These are phyloP conservation scores for Neurospora crassa DNA, from an alignment of 2,329 filamentous ascomycete genomes.

Conservation along the genomic window DNA sequence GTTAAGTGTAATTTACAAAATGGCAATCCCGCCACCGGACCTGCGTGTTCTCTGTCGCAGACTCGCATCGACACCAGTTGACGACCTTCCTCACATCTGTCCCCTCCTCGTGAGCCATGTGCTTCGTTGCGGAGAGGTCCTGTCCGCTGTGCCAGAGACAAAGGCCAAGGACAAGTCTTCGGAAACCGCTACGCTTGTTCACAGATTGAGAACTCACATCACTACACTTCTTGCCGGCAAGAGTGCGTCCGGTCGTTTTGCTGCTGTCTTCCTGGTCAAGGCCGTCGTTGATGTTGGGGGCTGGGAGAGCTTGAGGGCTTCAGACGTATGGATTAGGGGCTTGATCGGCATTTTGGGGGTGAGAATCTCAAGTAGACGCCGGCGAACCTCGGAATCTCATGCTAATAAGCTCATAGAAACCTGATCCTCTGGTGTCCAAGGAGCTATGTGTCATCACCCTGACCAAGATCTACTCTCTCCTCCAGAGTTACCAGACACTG, in stretches of 20 bases:
- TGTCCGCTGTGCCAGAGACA: constrained; percentile 54
- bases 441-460: constrained; percentile 68
- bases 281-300: constrained; percentile 73
- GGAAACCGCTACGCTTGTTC: constrained; percentile 60
- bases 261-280: constrained; percentile 71
- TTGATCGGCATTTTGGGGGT: constrained; percentile 67
- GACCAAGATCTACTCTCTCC: constrained; percentile 73
- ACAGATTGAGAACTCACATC: constrained; percentile 73
- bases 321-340: constrained; percentile 67
- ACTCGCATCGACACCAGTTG: constrained; percentile 60
- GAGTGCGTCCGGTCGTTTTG: constrained; percentile 64
- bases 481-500: constrained; percentile 73
- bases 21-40: constrained; percentile 35
- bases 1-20: neutral
- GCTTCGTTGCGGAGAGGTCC: constrained; percentile 44
- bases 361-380: constrained; percentile 15
- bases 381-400: neutral
- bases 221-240: constrained; percentile 70
- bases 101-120: constrained; percentile 57
- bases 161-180: constrained; percentile 50
- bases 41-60: constrained; percentile 57
- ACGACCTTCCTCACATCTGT: constrained; percentile 64
- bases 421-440: constrained; percentile 65
- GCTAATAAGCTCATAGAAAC: constrained; percentile 46
- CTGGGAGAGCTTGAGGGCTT: constrained; percentile 68